Percentiles rank a stretch among this genome's conserved stretches.
These are phyloP conservation scores for Crucihimalaya himalaica DNA, from an alignment of 345 rosid species.

Conservation along the genomic window DNA sequence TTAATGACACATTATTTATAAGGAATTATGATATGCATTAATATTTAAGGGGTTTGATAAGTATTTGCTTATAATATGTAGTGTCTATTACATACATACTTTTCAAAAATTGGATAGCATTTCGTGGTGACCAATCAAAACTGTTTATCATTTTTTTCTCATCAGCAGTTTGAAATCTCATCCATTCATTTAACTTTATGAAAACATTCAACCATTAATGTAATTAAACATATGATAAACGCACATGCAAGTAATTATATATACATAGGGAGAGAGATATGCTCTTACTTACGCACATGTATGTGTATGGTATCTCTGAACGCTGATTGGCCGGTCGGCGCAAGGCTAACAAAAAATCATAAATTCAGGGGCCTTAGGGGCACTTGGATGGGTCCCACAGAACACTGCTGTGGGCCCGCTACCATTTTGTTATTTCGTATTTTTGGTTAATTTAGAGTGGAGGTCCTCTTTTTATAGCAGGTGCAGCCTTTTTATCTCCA, in stretches of 20 bases:
- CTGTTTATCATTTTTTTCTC: not conserved
- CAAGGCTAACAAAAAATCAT: slow-evolving; percentile 37
- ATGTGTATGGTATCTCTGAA: slow-evolving; percentile 13
- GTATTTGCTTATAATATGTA: not conserved
- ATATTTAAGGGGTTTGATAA: not conserved
- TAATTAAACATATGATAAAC: slow-evolving; percentile 28
- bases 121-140: not conserved
- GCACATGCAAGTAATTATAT: not conserved
- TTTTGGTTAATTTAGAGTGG: slow-evolving; percentile 17
- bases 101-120: not conserved
- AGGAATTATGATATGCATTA: not conserved
- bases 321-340: slow-evolving; percentile 45
- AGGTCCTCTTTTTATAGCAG: not conserved
- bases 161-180: not conserved
- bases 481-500: slow-evolving; percentile 29
- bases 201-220: not conserved
- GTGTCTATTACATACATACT: not conserved
- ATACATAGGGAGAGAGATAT: not conserved
- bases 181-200: not conserved
- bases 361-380: not conserved
- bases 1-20: not conserved
- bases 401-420: slow-evolving; percentile 20
- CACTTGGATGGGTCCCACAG: slow-evolving; percentile 30
- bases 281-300: slow-evolving; percentile 14
- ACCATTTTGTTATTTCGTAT: not conserved